Percentiles rank a stretch among this genome's conserved stretches.
These are phyloP conservation scores for Dissophora globulifera DNA, from an alignment of 192 early-diverging fungal genomes.

Conservation along the genomic window DNA sequence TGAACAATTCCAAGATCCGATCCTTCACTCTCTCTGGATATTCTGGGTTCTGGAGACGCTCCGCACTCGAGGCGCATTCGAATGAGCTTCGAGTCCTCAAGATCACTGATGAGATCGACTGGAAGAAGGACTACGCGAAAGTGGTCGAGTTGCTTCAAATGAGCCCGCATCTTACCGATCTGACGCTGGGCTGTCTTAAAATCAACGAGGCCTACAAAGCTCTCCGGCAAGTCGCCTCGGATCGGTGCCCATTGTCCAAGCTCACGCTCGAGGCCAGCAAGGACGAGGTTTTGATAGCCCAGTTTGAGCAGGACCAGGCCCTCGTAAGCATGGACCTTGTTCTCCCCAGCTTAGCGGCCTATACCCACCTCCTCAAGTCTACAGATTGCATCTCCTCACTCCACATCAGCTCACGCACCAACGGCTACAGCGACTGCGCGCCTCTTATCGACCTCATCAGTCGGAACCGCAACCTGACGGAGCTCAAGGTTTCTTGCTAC, in stretches of 20 bases:
- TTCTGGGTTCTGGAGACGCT: constrained; percentile 1
- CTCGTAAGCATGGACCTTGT: not conserved
- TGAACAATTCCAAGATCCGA: not conserved
- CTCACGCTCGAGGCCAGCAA: not conserved
- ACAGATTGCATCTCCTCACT: constrained; percentile 1
- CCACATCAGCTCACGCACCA: not conserved
- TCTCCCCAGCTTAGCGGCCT: not conserved
- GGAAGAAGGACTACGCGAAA: constrained; percentile 11
- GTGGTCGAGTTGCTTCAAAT: constrained; percentile 12
- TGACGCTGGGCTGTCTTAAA: not conserved
- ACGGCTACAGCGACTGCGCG: not conserved
- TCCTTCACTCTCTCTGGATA: constrained; percentile 11
- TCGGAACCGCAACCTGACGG: not conserved
- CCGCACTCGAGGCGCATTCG: not conserved
- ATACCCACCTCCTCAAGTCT: constrained; percentile 7
- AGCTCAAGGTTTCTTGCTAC: constrained; percentile 9
- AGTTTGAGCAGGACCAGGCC: constrained; percentile 1
- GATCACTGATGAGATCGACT: constrained; percentile 12
- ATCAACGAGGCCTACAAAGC: constrained; percentile 7
- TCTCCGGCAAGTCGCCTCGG: not conserved
- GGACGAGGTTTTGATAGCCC: not conserved
- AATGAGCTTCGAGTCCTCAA: not conserved
- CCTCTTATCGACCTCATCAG: not conserved
- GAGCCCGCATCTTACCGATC: constrained; percentile 5
- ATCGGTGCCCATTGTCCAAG: not conserved